A percentile compares a stretch with the other conserved stretches of the same genome.
Conservation (phyloP, 305 asterid species). For the Solanum hybrid region DNA sequence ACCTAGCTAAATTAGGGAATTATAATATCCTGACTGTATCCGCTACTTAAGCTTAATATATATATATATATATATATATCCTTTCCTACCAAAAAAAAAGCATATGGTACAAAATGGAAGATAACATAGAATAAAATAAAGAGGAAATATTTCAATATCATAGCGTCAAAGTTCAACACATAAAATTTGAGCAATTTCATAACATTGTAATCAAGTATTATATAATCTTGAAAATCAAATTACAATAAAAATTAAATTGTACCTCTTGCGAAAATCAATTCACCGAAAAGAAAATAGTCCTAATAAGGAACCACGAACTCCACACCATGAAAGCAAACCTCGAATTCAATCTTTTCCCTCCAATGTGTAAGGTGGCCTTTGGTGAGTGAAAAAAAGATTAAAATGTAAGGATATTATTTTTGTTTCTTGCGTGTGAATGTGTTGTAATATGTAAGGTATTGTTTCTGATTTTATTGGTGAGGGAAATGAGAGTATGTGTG, state of each 20-base stretch:
- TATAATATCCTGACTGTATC: too few species aligned
- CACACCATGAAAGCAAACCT: background rate
- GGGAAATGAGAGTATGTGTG: background rate
- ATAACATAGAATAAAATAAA: too few species aligned
- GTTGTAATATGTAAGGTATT: background rate
- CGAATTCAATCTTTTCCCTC: background rate
- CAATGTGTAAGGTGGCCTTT: background rate
- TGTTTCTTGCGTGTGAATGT: background rate
- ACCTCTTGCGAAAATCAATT: too few species aligned
- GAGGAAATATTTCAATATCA: too few species aligned
- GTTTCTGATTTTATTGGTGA: background rate
- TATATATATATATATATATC: too few species aligned
- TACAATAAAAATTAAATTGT: too few species aligned
- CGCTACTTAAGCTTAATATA: too few species aligned
- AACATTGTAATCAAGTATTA: background rate
- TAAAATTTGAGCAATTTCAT: too few species aligned
- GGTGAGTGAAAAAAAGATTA: background rate
- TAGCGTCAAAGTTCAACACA: too few species aligned
- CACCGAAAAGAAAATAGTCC: background rate
- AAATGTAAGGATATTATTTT: background rate
- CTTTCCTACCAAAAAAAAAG: too few species aligned
- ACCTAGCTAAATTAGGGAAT: background rate
- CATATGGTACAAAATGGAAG: too few species aligned
- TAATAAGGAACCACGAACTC: background rate
- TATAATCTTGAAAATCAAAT: too few species aligned